phyloP scores from a whole-genome alignment of 1,284 basidiomycete genomes.

The Ceratobasidium sp. region DNA sequence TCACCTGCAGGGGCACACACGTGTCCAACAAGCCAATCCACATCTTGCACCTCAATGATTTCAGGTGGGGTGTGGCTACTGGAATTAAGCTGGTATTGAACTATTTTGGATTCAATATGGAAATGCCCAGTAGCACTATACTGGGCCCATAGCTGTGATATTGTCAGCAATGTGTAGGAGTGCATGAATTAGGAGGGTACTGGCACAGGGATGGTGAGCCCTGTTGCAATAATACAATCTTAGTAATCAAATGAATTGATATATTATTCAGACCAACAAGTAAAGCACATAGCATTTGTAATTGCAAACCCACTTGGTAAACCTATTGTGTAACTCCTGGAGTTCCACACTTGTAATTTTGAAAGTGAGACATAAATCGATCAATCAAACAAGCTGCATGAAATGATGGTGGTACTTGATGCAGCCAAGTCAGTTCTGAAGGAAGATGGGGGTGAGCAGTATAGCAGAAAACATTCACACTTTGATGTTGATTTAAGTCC shows the following conservation, averaged over 20 bases:
- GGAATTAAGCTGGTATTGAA: conserved; percentile 24
- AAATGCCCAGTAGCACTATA: conserved; percentile 44
- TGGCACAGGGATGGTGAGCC: not conserved
- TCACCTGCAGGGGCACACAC: conserved; percentile 42
- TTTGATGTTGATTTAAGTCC: conserved; percentile 56
- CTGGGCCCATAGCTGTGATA: conserved; percentile 28
- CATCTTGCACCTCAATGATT: conserved; percentile 51
- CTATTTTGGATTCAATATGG: conserved; percentile 24
- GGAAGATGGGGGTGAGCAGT: conserved; percentile 59
- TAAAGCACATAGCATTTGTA: conserved; percentile 10
- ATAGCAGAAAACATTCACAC: conserved; percentile 58
- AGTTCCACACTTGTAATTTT: not conserved
- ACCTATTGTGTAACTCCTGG: not conserved
- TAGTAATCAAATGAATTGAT: not conserved
- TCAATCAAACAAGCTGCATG: conserved; percentile 1
- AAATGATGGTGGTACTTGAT: conserved; percentile 56
- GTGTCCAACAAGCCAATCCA: conserved; percentile 50
- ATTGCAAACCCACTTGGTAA: conserved; percentile 24
- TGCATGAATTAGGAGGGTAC: conserved; percentile 30
- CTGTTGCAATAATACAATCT: conserved; percentile 17
- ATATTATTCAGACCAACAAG: not conserved
- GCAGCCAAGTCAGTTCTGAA: conserved; percentile 54
- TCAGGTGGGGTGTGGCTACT: conserved; percentile 29
- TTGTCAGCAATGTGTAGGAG: conserved; percentile 43
- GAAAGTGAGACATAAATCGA: not conserved